phyloP scores from a whole-genome alignment of 331 rosid genomes.

The Pyrus hybrid region DNA sequence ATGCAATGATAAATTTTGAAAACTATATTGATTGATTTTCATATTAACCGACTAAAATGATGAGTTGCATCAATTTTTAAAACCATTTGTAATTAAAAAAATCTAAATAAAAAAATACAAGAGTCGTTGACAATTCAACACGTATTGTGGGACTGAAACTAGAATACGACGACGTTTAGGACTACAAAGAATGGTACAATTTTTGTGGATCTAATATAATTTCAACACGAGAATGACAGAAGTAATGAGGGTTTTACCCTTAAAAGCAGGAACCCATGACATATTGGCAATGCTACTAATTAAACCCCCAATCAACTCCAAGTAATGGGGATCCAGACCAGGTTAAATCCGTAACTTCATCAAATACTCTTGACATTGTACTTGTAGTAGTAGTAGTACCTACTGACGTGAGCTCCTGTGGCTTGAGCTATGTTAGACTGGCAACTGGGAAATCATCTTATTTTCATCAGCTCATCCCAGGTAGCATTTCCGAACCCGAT shows the following conservation, averaged over 20 bases:
- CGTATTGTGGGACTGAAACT: not conserved
- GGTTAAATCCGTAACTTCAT: not conserved
- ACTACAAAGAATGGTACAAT: conserved; percentile 60
- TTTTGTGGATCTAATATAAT: conserved; percentile 10
- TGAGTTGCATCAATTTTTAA: too few relatives aligned
- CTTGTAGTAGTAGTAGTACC: not conserved
- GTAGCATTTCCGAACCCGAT: conserved; percentile 11
- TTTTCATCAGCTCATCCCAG: conserved; percentile 30
- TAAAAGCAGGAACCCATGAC: conserved; percentile 8
- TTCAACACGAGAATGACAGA: conserved; percentile 2
- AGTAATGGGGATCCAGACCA: not conserved
- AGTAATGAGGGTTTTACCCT: conserved; percentile 16
- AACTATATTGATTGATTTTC: too few relatives aligned
- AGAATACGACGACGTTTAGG: conserved; percentile 8
- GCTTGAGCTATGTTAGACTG: conserved; percentile 18
- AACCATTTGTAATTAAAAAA: too few relatives aligned
- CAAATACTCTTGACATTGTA: conserved; percentile 7
- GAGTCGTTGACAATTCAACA: not conserved
- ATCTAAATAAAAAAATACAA: too few relatives aligned
- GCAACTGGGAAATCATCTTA: not conserved
- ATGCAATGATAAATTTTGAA: too few relatives aligned
- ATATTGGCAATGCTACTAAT: not conserved
- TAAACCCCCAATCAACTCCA: conserved; percentile 20
- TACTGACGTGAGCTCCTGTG: not conserved
- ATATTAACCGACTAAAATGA: too few relatives aligned